phyloP scores from a whole-genome alignment of 192 early-diverging fungal genomes.

The Haplosporangium gracile region DNA sequence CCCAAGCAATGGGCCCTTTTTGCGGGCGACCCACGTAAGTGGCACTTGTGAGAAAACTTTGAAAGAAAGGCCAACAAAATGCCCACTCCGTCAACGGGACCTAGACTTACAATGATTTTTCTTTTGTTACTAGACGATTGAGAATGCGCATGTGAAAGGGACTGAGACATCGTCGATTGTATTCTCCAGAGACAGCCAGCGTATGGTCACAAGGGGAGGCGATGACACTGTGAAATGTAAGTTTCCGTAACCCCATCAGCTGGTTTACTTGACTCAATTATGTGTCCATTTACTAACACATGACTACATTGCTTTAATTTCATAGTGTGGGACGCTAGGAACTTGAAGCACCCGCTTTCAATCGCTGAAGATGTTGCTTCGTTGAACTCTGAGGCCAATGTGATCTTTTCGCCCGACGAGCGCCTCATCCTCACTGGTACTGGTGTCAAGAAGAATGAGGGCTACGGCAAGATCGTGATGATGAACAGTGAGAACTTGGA shows the following conservation, averaged over 20 bases:
- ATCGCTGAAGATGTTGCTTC: conserved; percentile 66
- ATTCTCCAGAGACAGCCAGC: conserved; percentile 75
- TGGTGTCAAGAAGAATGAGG: conserved; percentile 78
- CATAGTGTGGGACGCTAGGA: conserved; percentile 90
- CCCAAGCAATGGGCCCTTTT: conserved; percentile 72
- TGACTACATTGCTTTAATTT: background rate
- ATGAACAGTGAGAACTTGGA: conserved; percentile 74
- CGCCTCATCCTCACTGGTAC: conserved; percentile 79
- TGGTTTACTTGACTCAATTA: background rate
- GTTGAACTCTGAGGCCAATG: conserved; percentile 81
- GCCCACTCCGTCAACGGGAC: too few species aligned
- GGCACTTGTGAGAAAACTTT: background rate
- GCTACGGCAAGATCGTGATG: conserved; percentile 74
- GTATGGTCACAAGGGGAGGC: conserved; percentile 82
- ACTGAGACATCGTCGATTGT: conserved; percentile 77
- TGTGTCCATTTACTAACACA: background rate
- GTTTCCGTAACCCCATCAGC: background rate
- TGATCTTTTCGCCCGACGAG: conserved; percentile 89
- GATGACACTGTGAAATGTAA: conserved; percentile 89
- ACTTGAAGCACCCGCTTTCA: conserved; percentile 75
- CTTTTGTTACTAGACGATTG: conserved; percentile 59
- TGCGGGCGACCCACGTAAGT: conserved; percentile 75
- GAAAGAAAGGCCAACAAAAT: too few species aligned
- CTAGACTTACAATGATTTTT: background rate
- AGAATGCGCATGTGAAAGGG: conserved; percentile 77